A percentile compares a stretch with the other conserved stretches of the same genome.
Conservation (phyloP, 352 stramenopile genomes). For the Globisporangium nodosum region DNA sequence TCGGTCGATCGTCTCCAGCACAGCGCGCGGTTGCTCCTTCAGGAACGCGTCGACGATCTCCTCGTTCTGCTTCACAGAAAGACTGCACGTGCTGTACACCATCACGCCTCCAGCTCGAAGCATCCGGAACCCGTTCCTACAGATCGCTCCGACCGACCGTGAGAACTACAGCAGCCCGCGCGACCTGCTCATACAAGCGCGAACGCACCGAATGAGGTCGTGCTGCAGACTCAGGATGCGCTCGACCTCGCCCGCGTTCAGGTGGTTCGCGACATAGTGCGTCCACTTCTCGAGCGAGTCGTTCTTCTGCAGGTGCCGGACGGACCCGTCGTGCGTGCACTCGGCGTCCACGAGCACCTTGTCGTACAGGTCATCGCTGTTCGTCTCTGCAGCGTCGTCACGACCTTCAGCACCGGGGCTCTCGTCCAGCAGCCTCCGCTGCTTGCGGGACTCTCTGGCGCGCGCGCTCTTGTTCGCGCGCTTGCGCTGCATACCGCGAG, state of each 20-base stretch:
- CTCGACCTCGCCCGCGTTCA: conserved; percentile 44
- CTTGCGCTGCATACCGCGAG: conserved; percentile 53
- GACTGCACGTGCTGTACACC: conserved; percentile 95
- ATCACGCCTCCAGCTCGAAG: conserved; percentile 85
- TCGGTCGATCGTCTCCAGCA: conserved; percentile 29
- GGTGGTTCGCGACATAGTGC: conserved; percentile 65
- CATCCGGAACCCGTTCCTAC: conserved; percentile 80
- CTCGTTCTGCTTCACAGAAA: conserved; percentile 92
- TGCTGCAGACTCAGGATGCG: conserved; percentile 60
- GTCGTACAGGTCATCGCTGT: conserved; percentile 72
- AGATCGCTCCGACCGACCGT: not conserved
- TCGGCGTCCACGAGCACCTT: conserved; percentile 95
- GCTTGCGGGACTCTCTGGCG: conserved; percentile 40
- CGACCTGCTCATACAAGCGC: not conserved
- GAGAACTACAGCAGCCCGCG: not conserved
- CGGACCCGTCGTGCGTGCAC: conserved; percentile 93
- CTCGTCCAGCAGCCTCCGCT: conserved; percentile 21
- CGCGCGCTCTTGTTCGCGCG: conserved; percentile 90
- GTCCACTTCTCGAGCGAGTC: conserved; percentile 63
- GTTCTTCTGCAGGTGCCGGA: conserved; percentile 83
- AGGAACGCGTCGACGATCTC: conserved; percentile 86
- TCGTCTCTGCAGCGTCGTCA: not conserved
- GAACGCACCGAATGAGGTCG: conserved; percentile 38
- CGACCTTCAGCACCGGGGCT: not conserved
- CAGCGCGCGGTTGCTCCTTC: conserved; percentile 26